phyloP scores from a whole-genome alignment of 1,284 basidiomycete genomes.

The Agaricales sp. region DNA sequence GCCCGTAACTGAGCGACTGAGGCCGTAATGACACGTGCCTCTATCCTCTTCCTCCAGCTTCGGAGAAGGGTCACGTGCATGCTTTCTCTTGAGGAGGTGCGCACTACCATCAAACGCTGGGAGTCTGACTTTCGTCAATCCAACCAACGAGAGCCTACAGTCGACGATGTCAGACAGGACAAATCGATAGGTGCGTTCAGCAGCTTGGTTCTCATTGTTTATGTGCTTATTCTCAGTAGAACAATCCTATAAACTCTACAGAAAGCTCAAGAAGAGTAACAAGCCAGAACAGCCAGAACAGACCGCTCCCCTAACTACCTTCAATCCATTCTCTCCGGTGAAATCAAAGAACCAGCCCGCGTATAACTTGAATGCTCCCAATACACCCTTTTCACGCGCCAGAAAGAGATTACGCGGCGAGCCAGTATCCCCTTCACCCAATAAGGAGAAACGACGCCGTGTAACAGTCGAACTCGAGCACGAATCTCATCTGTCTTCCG shows the following conservation, averaged over 20 bases:
- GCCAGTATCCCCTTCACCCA: slow-evolving; percentile 69
- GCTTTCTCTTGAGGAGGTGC: slow-evolving; percentile 41
- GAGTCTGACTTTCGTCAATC: slow-evolving; percentile 62
- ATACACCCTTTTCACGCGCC: slow-evolving; percentile 49
- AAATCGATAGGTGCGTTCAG: slow-evolving; percentile 55
- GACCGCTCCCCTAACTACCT: slow-evolving; percentile 38
- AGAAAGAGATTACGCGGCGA: slow-evolving; percentile 73
- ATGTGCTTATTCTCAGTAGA: not conserved
- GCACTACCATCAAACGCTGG: slow-evolving; percentile 75
- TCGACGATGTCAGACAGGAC: slow-evolving; percentile 69
- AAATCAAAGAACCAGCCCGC: slow-evolving; percentile 37
- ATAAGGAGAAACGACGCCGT: slow-evolving; percentile 61
- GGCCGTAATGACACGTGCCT: not conserved
- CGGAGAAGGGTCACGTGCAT: slow-evolving; percentile 16
- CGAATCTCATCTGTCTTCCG: slow-evolving; percentile 17
- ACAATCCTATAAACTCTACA: slow-evolving; percentile 1
- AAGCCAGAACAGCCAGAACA: slow-evolving; percentile 45
- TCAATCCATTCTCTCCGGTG: slow-evolving; percentile 70
- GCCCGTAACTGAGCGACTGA: not conserved
- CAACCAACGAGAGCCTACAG: slow-evolving; percentile 55
- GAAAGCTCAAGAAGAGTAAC: slow-evolving; percentile 54
- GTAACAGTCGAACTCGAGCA: slow-evolving; percentile 22
- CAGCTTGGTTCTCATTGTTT: slow-evolving; percentile 7
- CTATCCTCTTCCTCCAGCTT: slow-evolving; percentile 3
- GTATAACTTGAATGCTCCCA: slow-evolving; percentile 23